Percentiles rank a stretch among this genome's conserved stretches.
Evolutionary conservation across 257 asterid genomes (phyloP).

Genomic region (Mentha longifolia): DNA sequence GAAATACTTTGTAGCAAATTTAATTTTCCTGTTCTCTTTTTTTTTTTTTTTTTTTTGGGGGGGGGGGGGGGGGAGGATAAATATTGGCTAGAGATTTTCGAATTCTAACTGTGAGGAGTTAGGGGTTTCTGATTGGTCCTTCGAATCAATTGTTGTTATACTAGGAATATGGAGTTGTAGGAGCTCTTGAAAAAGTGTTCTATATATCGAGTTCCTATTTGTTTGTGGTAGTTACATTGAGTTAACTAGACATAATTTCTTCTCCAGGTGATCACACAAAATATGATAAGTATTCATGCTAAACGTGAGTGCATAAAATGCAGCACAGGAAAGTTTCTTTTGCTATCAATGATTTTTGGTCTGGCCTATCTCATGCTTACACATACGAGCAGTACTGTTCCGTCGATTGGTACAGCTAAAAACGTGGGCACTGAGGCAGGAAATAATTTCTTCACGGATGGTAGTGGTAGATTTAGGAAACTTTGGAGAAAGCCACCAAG

Average conservation of each 20-base stretch:
- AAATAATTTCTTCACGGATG: slow-evolving; percentile 46
- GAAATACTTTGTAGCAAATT: background rate
- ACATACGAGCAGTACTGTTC: slow-evolving; percentile 45
- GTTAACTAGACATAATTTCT: slow-evolving; percentile 28
- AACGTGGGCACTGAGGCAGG: slow-evolving; percentile 54
- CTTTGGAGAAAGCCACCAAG: slow-evolving; percentile 85
- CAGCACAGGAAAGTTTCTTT: slow-evolving; percentile 84
- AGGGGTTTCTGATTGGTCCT: slow-evolving; percentile 27
- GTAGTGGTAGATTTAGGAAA: slow-evolving; percentile 53
- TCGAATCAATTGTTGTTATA: slow-evolving; percentile 5
- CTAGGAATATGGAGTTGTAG: slow-evolving; percentile 19
- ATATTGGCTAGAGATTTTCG: slow-evolving; percentile 13
- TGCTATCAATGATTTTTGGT: slow-evolving; percentile 74
- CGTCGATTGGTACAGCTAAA: slow-evolving; percentile 43
- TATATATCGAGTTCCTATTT: background rate
- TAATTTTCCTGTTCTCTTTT: background rate
- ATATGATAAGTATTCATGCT: slow-evolving; percentile 47
- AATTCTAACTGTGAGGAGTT: slow-evolving; percentile 4
- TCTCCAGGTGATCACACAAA: slow-evolving; percentile 73
- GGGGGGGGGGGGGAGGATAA: no score
- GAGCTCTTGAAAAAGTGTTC: slow-evolving; percentile 22
- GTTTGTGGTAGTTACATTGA: slow-evolving; percentile 10
- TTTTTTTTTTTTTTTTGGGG: background rate
- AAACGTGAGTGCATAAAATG: slow-evolving; percentile 61
- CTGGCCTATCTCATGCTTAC: slow-evolving; percentile 64